phyloP scores from a whole-genome alignment of 2,329 filamentous ascomycete genomes.

The Fusarium sp. region DNA sequence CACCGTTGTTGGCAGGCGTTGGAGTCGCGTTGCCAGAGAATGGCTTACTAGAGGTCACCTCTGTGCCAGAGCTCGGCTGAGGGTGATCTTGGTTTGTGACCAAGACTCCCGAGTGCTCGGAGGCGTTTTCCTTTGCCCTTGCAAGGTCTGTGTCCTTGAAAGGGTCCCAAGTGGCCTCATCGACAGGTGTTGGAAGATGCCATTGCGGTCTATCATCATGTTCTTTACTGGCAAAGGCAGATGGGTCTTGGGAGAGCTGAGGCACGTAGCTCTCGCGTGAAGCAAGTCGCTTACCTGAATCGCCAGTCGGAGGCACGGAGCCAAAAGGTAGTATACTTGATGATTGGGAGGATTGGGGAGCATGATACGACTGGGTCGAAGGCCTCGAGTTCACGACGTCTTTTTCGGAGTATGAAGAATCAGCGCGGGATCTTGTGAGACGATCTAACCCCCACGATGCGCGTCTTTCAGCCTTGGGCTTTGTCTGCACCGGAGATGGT shows the following conservation, averaged over 20 bases:
- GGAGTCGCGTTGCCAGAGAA: constrained; percentile 25
- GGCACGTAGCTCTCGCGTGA: constrained; percentile 37
- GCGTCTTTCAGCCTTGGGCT: constrained; percentile 58
- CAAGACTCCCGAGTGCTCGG: constrained; percentile 27
- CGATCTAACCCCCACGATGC: constrained; percentile 62
- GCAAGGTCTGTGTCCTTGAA: constrained; percentile 38
- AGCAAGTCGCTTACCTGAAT: constrained; percentile 44
- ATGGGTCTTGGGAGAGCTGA: constrained; percentile 20
- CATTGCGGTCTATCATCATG: constrained; percentile 40
- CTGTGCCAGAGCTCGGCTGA: constrained; percentile 10
- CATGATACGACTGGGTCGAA: constrained; percentile 41
- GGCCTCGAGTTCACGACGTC: constrained; percentile 38
- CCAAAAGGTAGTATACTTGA: constrained; percentile 42
- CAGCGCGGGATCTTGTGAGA: constrained; percentile 52
- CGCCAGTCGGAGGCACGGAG: constrained; percentile 36
- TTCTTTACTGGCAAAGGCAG: constrained; percentile 31
- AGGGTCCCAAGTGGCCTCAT: constrained; percentile 43
- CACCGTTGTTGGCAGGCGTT: constrained; percentile 34
- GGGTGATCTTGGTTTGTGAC: constrained; percentile 11
- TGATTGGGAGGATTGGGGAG: constrained; percentile 44
- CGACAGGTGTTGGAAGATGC: constrained; percentile 44
- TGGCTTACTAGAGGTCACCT: constrained; percentile 25
- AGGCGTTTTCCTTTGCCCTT: constrained; percentile 28
- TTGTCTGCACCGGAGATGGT: constrained; percentile 53
- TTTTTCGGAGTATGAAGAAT: constrained; percentile 40